phyloP scores from a whole-genome alignment of 208 protist genomes.

The Trypanosoma cruzi region DNA sequence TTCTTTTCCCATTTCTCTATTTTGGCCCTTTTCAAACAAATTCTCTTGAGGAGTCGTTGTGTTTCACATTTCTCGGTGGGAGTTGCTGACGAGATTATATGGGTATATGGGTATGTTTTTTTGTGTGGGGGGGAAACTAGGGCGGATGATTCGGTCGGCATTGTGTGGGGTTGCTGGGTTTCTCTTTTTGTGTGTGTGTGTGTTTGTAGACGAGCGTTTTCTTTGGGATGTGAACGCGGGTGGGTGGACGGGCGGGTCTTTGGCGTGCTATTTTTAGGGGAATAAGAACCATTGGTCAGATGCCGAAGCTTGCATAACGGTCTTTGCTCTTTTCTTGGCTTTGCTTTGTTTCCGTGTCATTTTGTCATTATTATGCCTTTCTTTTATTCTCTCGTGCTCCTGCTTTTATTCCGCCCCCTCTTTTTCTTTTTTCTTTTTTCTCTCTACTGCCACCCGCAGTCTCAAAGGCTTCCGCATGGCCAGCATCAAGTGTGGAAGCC shows the following conservation, averaged over 20 bases:
- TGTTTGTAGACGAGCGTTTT: too few relatives aligned
- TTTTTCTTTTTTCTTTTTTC: constrained; percentile 15
- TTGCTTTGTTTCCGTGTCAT: neutral
- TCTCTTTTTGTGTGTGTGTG: neutral
- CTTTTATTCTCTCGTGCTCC: constrained; percentile 1
- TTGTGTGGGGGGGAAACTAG: neutral
- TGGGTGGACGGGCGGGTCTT: neutral
- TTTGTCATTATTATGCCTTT: constrained; percentile 4
- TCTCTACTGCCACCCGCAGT: constrained; percentile 1
- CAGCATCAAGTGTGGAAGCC: constrained; percentile 90
- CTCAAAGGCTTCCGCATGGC: constrained; percentile 50
- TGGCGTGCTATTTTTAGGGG: neutral
- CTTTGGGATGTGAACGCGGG: too few relatives aligned
- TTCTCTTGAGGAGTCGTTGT: too few relatives aligned
- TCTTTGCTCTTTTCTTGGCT: constrained; percentile 6
- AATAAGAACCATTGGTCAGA: neutral
- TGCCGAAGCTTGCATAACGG: neutral
- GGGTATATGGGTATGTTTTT: too few relatives aligned
- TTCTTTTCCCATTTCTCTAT: too few relatives aligned
- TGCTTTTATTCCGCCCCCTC: neutral
- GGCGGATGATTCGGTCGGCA: neutral
- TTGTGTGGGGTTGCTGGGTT: too few relatives aligned
- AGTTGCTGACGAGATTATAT: too few relatives aligned
- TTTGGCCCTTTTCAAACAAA: too few relatives aligned
- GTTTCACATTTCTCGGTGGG: too few relatives aligned